Evolutionary conservation across 495 filamentous ascomycete genomes (phyloP).

Genomic region (Daldinia bambusicola): DNA sequence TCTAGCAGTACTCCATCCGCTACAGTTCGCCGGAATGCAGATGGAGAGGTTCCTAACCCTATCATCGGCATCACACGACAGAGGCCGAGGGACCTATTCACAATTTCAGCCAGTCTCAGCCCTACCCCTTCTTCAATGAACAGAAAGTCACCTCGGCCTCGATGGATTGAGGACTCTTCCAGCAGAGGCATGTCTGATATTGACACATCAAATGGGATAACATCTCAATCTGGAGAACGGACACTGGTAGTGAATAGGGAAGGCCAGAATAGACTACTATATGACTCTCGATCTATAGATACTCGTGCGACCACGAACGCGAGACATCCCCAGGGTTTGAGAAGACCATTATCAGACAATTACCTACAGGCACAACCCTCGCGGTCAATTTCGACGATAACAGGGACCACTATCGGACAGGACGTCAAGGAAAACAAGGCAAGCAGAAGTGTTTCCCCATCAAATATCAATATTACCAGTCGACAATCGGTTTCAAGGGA

Average conservation of each 20-base stretch:
- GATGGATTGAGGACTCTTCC: slow-evolving; percentile 8
- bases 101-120: slow-evolving; percentile 19
- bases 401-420: slow-evolving; percentile 1
- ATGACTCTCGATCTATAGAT: slow-evolving; percentile 21
- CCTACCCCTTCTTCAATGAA: slow-evolving; percentile 9
- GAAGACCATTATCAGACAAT: slow-evolving; percentile 43
- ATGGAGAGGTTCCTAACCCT: slow-evolving; percentile 4
- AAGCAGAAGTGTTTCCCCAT: slow-evolving; percentile 2
- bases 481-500: neutral
- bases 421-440: neutral
- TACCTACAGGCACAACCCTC: slow-evolving; percentile 29
- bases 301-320: slow-evolving; percentile 3
- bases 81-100: slow-evolving; percentile 41
- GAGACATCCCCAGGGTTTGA: slow-evolving; percentile 35
- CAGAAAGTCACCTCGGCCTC: slow-evolving; percentile 18
- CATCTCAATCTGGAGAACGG: slow-evolving; percentile 8
- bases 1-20: slow-evolving; percentile 26
- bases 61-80: slow-evolving; percentile 29
- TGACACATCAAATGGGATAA: neutral
- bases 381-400: slow-evolving; percentile 6
- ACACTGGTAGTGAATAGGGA: neutral
- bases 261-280: slow-evolving; percentile 5
- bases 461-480: slow-evolving; percentile 21
- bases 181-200: neutral
- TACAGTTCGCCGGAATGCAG: slow-evolving; percentile 34